Percentiles rank a stretch among this genome's conserved stretches.
These are phyloP conservation scores for Butyriboletus loyo DNA, from an alignment of 768 basidiomycete genomes.

Conservation along the genomic window DNA sequence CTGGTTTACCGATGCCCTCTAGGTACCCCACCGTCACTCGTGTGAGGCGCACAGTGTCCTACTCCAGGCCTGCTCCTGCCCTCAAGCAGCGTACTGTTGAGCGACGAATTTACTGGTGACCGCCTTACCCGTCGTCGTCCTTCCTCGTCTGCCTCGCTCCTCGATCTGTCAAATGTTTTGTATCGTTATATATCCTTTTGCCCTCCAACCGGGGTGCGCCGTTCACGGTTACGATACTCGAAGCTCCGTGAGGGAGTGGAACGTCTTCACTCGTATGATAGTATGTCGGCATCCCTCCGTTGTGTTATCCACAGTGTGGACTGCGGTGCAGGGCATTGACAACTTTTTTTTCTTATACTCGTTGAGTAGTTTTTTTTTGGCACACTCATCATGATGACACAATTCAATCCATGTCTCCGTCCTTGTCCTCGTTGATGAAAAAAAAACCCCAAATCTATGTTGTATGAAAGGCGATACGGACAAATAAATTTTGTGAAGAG, in stretches of 20 bases:
- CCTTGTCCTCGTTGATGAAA: neutral
- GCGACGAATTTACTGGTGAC: conserved; percentile 74
- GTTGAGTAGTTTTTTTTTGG: conserved; percentile 10
- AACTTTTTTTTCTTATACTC: conserved; percentile 8
- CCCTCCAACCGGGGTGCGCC: neutral
- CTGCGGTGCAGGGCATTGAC: conserved; percentile 19
- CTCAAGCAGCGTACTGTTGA: conserved; percentile 59
- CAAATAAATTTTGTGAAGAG: conserved; percentile 1
- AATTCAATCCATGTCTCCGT: neutral
- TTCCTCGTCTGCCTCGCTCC: neutral
- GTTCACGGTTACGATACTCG: conserved; percentile 42
- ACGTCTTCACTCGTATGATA: conserved; percentile 17
- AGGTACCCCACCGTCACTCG: conserved; percentile 81
- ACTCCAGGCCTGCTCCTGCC: conserved; percentile 45
- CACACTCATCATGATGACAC: conserved; percentile 2
- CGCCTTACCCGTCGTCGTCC: neutral
- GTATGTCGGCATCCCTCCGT: conserved; percentile 9
- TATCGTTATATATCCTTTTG: conserved; percentile 31
- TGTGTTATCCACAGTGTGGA: conserved; percentile 13
- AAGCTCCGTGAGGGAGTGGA: conserved; percentile 50
- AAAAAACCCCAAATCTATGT: neutral
- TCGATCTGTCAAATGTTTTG: conserved; percentile 28
- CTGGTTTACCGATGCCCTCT: conserved; percentile 3
- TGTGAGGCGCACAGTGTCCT: conserved; percentile 69
- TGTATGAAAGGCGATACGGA: neutral